These are phyloP conservation scores for Globisporangium nagaii DNA, from an alignment of 352 stramenopile species.

Conservation along the genomic window DNA sequence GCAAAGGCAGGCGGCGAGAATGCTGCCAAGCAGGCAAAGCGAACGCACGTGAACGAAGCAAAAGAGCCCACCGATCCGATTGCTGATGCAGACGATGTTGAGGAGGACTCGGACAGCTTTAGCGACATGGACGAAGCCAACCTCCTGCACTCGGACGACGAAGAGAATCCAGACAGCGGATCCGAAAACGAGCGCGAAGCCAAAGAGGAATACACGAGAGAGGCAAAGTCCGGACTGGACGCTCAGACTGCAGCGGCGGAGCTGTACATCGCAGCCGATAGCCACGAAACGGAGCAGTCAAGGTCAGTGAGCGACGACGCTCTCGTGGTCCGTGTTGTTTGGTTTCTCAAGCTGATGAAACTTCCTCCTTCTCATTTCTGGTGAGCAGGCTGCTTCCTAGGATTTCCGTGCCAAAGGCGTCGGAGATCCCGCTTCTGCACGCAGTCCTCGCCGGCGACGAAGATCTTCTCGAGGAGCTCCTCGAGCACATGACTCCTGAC, in stretches of 20 bases:
- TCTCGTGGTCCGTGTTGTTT: too few species aligned
- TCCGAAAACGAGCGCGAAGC: background rate
- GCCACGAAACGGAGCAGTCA: background rate
- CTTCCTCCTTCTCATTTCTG: background rate
- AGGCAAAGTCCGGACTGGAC: background rate
- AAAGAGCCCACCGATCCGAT: background rate
- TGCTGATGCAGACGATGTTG: background rate
- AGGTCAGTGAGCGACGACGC: background rate
- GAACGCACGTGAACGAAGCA: background rate
- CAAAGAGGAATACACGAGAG: background rate
- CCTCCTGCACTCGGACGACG: background rate
- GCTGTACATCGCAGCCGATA: slow-evolving; percentile 3
- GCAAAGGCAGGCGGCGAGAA: background rate
- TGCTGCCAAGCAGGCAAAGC: background rate
- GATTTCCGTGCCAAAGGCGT: slow-evolving; percentile 32
- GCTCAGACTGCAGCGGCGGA: background rate
- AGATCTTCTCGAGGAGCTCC: slow-evolving; percentile 14
- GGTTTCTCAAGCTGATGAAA: background rate
- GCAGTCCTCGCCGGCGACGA: slow-evolving; percentile 23
- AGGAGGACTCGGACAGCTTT: background rate
- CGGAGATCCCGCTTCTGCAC: slow-evolving; percentile 40
- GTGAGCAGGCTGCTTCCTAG: slow-evolving; percentile 6
- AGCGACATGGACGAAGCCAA: slow-evolving; percentile 6
- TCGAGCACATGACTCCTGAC: slow-evolving; percentile 18
- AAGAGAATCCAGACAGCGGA: background rate